A percentile compares a stretch with the other conserved stretches of the same genome.
phyloP scores from a whole-genome alignment of 2,329 filamentous ascomycete species.

The Pestalotiopsis sp. region DNA sequence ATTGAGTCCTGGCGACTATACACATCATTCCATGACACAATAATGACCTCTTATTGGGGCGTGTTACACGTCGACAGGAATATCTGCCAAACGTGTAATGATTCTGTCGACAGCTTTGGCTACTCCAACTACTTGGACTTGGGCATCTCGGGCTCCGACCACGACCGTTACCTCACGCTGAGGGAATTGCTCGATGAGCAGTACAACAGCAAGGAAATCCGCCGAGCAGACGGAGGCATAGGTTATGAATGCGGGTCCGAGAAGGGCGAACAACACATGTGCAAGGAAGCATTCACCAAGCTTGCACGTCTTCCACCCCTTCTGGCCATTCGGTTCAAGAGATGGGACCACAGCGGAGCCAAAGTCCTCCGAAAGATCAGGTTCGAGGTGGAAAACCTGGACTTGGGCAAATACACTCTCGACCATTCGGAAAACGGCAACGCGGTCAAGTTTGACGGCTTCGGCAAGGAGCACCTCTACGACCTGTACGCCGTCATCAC shows the following conservation, averaged over 20 bases:
- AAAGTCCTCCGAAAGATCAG: conserved; percentile 75
- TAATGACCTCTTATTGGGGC: conserved; percentile 7
- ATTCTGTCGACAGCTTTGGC: conserved; percentile 2
- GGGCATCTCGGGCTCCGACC: background rate
- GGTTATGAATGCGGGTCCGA: conserved; percentile 9
- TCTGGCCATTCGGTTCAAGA: conserved; percentile 68
- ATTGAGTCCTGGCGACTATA: conserved; percentile 8
- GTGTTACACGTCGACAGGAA: conserved; percentile 6
- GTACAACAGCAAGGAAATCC: conserved; percentile 1
- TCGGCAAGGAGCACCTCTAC: conserved; percentile 68
- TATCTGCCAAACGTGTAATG: conserved; percentile 3
- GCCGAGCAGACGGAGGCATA: background rate
- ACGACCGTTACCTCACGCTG: background rate
- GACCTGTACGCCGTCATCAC: conserved; percentile 85
- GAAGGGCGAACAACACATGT: conserved; percentile 10
- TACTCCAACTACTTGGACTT: conserved; percentile 6
- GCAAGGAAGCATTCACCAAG: conserved; percentile 5
- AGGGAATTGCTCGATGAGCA: conserved; percentile 8
- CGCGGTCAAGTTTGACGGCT: conserved; percentile 42
- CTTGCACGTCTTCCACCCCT: conserved; percentile 79
- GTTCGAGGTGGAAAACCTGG: conserved; percentile 75
- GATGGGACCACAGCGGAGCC: conserved; percentile 38
- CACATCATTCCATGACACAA: conserved; percentile 2
- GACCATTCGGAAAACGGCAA: background rate
- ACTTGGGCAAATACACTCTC: conserved; percentile 46